These are phyloP conservation scores for Pyrus pyrifolia DNA, from an alignment of 306 rosid species.

Conservation along the genomic window DNA sequence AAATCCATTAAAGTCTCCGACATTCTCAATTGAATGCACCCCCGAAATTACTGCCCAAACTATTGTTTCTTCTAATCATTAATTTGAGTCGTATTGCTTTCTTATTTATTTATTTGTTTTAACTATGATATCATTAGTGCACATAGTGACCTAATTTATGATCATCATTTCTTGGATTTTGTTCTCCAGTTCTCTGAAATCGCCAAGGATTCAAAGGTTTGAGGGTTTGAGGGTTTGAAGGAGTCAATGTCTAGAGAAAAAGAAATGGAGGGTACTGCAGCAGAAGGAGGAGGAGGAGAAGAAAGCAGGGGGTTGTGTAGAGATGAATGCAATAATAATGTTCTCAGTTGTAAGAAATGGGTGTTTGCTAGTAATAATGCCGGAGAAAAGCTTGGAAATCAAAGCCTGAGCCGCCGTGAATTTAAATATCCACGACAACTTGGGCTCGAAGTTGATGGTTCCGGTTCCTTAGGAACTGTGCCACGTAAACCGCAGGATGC, in stretches of 20 bases:
- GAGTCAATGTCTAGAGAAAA: conserved; percentile 10
- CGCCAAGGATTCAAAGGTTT: conserved; percentile 7
- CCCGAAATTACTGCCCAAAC: neutral
- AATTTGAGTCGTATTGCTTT: neutral
- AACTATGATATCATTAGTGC: neutral
- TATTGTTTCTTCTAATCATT: neutral
- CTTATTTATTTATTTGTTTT: neutral
- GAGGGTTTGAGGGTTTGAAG: neutral
- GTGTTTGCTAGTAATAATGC: neutral
- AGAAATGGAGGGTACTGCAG: conserved; percentile 11
- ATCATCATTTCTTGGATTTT: conserved; percentile 10
- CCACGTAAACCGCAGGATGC: conserved; percentile 69
- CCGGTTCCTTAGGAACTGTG: neutral
- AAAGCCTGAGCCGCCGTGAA: neutral
- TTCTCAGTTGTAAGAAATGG: conserved; percentile 15
- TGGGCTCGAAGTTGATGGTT: neutral
- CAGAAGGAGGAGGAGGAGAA: neutral
- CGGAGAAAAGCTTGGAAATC: neutral
- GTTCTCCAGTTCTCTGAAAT: neutral
- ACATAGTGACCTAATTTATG: neutral
- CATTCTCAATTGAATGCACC: no score
- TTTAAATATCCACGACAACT: neutral
- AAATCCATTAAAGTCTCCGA: no score
- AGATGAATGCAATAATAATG: neutral
- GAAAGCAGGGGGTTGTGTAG: neutral